phyloP scores from a whole-genome alignment of 495 filamentous ascomycete species.

The Talaromyces liani region DNA sequence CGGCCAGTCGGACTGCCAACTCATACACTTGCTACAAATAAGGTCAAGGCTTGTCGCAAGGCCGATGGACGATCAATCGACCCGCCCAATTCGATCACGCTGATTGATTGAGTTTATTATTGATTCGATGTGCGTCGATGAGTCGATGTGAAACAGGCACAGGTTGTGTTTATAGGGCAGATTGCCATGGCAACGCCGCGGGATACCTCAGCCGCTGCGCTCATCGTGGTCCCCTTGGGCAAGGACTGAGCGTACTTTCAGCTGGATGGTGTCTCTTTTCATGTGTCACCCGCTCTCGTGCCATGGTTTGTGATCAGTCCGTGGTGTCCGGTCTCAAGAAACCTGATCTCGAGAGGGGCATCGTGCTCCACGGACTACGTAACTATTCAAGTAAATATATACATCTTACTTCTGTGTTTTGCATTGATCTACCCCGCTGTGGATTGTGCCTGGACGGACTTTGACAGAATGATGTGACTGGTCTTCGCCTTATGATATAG shows the following conservation, averaged over 20 bases:
- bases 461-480: background rate
- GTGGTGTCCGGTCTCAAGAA: background rate
- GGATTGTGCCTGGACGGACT: background rate
- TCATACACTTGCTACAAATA: background rate
- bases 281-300: background rate
- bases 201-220: conserved; percentile 22
- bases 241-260: background rate
- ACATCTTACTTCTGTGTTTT: background rate
- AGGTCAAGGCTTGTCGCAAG: background rate
- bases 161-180: conserved; percentile 29
- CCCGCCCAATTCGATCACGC: background rate
- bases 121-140: conserved; percentile 10
- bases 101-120: background rate
- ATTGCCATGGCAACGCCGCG: conserved; percentile 39
- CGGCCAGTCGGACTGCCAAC: background rate
- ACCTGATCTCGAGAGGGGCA: background rate
- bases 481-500: background rate
- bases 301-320: background rate
- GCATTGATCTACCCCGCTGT: background rate
- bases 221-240: background rate
- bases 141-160: conserved; percentile 15
- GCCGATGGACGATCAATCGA: background rate
- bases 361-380: background rate
- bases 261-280: background rate
- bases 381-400: background rate